Conservation (phyloP, 1,139 yeast genomes). For the Geotrichum bryndzae region DNA sequence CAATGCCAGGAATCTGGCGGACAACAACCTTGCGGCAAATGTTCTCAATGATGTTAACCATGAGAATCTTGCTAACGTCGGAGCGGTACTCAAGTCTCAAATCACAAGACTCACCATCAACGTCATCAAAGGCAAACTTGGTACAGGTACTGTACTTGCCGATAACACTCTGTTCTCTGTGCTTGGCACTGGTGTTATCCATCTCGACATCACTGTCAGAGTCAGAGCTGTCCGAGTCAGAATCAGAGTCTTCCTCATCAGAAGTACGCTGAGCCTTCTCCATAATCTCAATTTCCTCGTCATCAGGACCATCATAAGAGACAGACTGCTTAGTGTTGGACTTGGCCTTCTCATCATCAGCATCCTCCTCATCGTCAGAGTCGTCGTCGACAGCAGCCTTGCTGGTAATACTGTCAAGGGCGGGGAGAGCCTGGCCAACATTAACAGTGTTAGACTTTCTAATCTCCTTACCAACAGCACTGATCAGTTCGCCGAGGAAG, state of each 20-base stretch:
- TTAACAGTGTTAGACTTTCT: constrained; percentile 72
- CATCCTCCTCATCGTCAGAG: constrained; percentile 57
- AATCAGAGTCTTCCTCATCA: constrained; percentile 41
- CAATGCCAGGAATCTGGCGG: constrained; percentile 85
- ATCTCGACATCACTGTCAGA: constrained; percentile 31
- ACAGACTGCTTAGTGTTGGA: constrained; percentile 75
- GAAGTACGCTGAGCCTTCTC: constrained; percentile 50
- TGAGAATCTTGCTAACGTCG: constrained; percentile 83
- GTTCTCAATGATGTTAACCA: constrained; percentile 95
- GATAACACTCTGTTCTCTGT: constrained; percentile 78
- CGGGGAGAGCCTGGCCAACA: constrained; percentile 57
- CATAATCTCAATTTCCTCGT: constrained; percentile 84
- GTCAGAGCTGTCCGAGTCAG: constrained; percentile 33
- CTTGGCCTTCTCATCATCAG: constrained; percentile 59
- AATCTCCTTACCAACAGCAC: constrained; percentile 70
- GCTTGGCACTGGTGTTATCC: constrained; percentile 47
- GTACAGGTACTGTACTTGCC: constrained; percentile 67
- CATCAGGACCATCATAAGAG: constrained; percentile 92
- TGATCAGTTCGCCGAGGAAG: constrained; percentile 67
- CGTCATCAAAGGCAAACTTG: constrained; percentile 85
- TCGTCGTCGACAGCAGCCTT: constrained; percentile 33
- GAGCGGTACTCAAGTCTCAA: constrained; percentile 80
- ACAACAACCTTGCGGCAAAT: constrained; percentile 87
- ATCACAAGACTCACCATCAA: constrained; percentile 85
- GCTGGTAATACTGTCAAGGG: constrained; percentile 21